Conservation (phyloP, 2,329 filamentous ascomycete genomes). For the Colletotrichum tabaci region DNA sequence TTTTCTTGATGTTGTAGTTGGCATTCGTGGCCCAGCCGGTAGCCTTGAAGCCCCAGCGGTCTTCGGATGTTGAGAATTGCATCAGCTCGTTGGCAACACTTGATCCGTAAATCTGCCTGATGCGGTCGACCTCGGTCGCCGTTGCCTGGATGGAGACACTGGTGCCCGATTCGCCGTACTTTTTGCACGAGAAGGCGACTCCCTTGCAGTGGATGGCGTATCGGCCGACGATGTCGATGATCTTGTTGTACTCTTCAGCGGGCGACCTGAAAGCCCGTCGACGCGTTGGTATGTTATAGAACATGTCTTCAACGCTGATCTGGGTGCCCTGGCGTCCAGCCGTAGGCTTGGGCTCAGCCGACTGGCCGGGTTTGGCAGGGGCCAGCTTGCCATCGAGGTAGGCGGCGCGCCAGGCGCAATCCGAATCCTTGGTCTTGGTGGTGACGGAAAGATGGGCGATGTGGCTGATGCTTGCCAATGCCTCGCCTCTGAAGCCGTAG, state of each 20-base stretch:
- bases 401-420: conserved; percentile 90
- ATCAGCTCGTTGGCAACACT: conserved; percentile 90
- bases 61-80: conserved; percentile 79
- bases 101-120: conserved; percentile 90
- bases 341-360: conserved; percentile 86
- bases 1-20: conserved; percentile 94
- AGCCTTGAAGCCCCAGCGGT: conserved; percentile 87
- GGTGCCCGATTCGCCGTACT: conserved; percentile 88
- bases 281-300: conserved; percentile 94
- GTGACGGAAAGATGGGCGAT: conserved; percentile 97
- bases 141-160: conserved; percentile 84
- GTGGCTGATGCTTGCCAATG: conserved; percentile 96
- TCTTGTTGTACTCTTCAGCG: conserved; percentile 97
- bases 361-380: conserved; percentile 89
- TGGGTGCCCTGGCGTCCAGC: conserved; percentile 93
- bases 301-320: conserved; percentile 96
- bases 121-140: conserved; percentile 83
- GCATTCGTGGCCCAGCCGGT: conserved; percentile 90
- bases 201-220: conserved; percentile 93
- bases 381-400: conserved; percentile 88
- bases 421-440: conserved; percentile 90
- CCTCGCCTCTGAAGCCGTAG: conserved; percentile 98
- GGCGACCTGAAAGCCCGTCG: conserved; percentile 90
- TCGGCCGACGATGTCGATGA: conserved; percentile 92
- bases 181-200: conserved; percentile 98